Conservation (phyloP, 257 asterid species). For the Mitragyna speciosa region DNA sequence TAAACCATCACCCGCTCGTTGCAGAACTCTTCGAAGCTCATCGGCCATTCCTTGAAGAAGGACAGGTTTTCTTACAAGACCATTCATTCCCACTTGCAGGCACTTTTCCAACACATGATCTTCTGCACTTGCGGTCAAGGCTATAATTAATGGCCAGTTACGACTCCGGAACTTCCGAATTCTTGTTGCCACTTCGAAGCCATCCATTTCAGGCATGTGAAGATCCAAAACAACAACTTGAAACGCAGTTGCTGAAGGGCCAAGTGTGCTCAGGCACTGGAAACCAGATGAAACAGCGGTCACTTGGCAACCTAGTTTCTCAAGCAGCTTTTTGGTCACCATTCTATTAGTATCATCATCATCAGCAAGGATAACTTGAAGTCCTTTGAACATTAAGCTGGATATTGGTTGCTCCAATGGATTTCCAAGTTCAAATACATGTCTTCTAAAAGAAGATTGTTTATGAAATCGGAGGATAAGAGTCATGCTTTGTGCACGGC, state of each 20-base stretch:
- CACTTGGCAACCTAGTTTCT: slow-evolving; percentile 47
- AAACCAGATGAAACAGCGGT: slow-evolving; percentile 44
- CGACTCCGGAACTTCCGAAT: slow-evolving; percentile 44
- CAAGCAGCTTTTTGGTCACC: slow-evolving; percentile 45
- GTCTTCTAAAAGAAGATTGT: slow-evolving; percentile 39
- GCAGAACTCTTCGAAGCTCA: slow-evolving; percentile 39
- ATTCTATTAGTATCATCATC: slow-evolving; percentile 42
- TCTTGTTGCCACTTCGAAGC: slow-evolving; percentile 44
- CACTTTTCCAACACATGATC: slow-evolving; percentile 37
- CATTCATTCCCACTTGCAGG: slow-evolving; percentile 45
- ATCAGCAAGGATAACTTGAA: slow-evolving; percentile 35
- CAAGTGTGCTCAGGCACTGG: slow-evolving; percentile 40
- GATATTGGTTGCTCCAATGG: slow-evolving; percentile 22
- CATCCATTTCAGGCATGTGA: slow-evolving; percentile 56
- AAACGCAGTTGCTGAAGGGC: slow-evolving; percentile 31
- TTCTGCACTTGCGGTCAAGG: slow-evolving; percentile 46
- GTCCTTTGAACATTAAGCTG: slow-evolving; percentile 34
- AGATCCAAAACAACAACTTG: slow-evolving; percentile 45
- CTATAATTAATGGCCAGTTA: slow-evolving; percentile 44
- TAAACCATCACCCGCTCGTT: slow-evolving; percentile 29
- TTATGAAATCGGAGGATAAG: slow-evolving; percentile 39
- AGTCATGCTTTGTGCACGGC: slow-evolving; percentile 40
- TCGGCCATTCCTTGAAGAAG: slow-evolving; percentile 41
- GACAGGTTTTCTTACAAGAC: slow-evolving; percentile 45
- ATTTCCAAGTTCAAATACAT: slow-evolving; percentile 30